Base-by-base conservation (phyloP, 2,329 filamentous ascomycete species). In the Aureobasidium sp. region DNA sequence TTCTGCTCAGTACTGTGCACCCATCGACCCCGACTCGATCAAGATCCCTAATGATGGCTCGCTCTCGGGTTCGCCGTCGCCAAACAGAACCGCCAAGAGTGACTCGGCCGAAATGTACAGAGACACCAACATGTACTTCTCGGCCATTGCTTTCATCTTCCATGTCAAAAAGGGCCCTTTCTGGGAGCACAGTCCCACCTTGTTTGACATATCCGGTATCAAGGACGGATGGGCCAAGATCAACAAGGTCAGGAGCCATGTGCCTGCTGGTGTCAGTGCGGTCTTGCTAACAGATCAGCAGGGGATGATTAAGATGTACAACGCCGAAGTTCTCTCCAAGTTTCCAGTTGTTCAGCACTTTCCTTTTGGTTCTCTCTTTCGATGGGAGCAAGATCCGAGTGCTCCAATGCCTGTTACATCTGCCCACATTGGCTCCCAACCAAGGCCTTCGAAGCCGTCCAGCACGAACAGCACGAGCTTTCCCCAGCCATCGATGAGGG, bases 291-390 rank as follows among this genome's bases (percentile, higher is more conserved):
- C 23, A 46, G 21, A 60, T 35, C 31, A 27, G 31, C 62, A 88
- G 86, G 94, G 94, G 55, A 97, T 99, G 94, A 84, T 99, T 69
- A 99, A 97, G 75, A 99, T 99, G 94, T 99, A 93, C 77, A 91
- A 95, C 66, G 94, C 90, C 19, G 94, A 99, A 76, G 94, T 99
- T 3, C 79, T 99, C 15, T 90, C 89, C 40, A 99, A 99, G 73
- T 96, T 96, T 70, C 94, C 94, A 2, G 94, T 99, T 2, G 90
- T 99, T n/a, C 94, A 99, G 74, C 94, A 99, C 74, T 97, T 80
- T 61, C 76, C 74, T 3, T 79, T 80, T 60, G 78, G 78, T 19
- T 77, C 76, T n/a, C 67, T 80, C 11, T 79, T 79, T 64, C 64
- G 65, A 38, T 80, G 78, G 77, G 73, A 77, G 64, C 64, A 67